Evolutionary conservation across 345 rosid species (phyloP), one percentile per base, ranked within the genome.

Genomic region (Murraya koenigii): DNA sequence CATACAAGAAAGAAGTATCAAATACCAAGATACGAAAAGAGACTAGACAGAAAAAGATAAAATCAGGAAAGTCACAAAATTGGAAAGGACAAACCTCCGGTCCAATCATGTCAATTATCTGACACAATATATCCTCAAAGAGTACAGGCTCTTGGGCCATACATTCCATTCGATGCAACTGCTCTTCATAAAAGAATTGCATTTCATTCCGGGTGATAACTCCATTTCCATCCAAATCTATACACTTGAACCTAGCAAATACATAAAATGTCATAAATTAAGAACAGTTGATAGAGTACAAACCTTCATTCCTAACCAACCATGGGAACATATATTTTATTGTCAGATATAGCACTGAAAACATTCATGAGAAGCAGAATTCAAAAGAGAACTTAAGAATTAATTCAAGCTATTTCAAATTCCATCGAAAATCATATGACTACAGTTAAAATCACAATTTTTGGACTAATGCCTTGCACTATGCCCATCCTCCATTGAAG

Each of bases 161-260:
- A 85, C 98, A 95, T 78, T 95, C 98, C 98, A 95, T 95, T 77
- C 98, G 93, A 86, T 95, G 98, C 80, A 95, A 83, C 79, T 95
- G 98, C 84, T 95, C 98, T 80, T 95, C 98, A 71, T 95, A 95
- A 83, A 92, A 94, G 89, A 90, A 94, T 73, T 94, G 98, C 85
- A 94, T 87, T 80, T 94, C 98, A 66, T 92, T 94, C 69, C 93
- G 87, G 2, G 98, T 93, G 77, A 95, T 71, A 80, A 93, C 78
- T 80, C 97, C 97, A 82, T 95, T 95, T 54, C 92, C 95, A 87
- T 95, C 98, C 90, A 95, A 88, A 89, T 95, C 98, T 79, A 93
- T 85, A 89, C 98, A 95, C 85, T 87, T 95, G 93, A 93, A 95
- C 98, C 98, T 95, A 59, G 36, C 71, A 71, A 77, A 78, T 38